Conservation (phyloP, 345 rosid genomes). For the Acer saccharum region DNA sequence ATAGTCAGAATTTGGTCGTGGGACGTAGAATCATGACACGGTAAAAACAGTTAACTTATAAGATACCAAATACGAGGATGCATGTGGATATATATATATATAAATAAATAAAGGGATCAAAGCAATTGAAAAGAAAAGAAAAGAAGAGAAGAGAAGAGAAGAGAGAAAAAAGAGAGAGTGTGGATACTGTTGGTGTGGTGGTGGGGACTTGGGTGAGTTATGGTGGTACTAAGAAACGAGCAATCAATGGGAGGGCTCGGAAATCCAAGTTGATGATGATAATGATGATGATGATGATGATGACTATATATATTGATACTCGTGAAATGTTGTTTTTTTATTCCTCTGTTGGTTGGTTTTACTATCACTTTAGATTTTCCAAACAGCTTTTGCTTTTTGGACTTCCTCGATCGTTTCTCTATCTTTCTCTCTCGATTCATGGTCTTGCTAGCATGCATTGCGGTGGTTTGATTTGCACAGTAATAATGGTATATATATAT, state of each 20-base stretch:
- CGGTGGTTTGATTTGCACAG: neutral
- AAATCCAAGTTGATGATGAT: constrained; percentile 16
- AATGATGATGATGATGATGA: neutral
- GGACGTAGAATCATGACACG: constrained; percentile 2
- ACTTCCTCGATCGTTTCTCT: neutral
- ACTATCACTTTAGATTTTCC: neutral
- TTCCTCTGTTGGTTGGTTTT: neutral
- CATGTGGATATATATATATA: constrained; percentile 11
- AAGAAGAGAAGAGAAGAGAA: neutral
- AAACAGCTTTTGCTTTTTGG: constrained; percentile 21
- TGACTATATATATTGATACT: constrained; percentile 9
- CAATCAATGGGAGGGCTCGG: constrained; percentile 22
- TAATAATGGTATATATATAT: neutral
- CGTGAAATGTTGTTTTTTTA: constrained; percentile 16
- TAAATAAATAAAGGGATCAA: neutral
- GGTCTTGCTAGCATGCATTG: neutral
- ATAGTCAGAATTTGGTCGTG: neutral
- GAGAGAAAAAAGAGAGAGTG: neutral
- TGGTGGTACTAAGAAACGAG: constrained; percentile 13
- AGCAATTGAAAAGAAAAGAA: neutral
- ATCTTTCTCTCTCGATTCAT: neutral
- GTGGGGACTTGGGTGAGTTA: neutral
- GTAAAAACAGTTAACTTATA: constrained; percentile 16
- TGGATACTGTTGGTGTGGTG: constrained; percentile 18
- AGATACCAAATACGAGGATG: constrained; percentile 9